These are phyloP conservation scores for Lecanicillium sp. DNA, from an alignment of 2,329 filamentous ascomycete genomes.

Conservation along the genomic window DNA sequence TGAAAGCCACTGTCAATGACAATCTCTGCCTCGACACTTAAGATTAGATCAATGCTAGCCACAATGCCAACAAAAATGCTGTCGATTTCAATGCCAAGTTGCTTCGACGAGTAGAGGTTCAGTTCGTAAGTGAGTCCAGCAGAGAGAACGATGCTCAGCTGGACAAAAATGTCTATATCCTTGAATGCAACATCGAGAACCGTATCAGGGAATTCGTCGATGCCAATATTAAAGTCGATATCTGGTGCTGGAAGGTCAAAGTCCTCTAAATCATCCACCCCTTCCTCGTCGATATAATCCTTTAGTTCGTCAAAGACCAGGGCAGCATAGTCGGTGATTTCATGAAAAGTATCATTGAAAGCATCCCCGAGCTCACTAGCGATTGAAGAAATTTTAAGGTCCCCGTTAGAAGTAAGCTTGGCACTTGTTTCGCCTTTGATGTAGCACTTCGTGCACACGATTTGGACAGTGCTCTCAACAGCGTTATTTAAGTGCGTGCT, in stretches of 20 bases:
- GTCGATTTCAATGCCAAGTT: conserved; percentile 31
- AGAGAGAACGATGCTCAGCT: conserved; percentile 33
- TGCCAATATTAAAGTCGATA: conserved; percentile 27
- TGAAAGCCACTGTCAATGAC: conserved; percentile 47
- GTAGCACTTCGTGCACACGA: conserved; percentile 41
- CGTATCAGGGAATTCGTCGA: conserved; percentile 29
- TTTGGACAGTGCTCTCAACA: conserved; percentile 22
- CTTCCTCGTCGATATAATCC: conserved; percentile 12
- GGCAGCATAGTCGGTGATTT: conserved; percentile 2
- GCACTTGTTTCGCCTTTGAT: conserved; percentile 36
- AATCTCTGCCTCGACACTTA: conserved; percentile 36
- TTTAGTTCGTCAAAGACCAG: conserved; percentile 24
- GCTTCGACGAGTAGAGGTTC: conserved; percentile 38
- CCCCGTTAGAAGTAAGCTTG: conserved; percentile 29
- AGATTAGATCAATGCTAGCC: conserved; percentile 42
- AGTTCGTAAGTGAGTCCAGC: conserved; percentile 36
- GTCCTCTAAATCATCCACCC: conserved; percentile 19
- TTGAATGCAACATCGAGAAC: conserved; percentile 39
- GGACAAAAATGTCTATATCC: conserved; percentile 42
- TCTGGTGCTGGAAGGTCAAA: conserved; percentile 25
- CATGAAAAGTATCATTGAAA: conserved; percentile 1
- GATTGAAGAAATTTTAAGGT: conserved; percentile 29
- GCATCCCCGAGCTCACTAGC: conserved; percentile 16
- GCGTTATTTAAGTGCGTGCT: neutral
- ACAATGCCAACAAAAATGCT: conserved; percentile 35